Evolutionary conservation across 1,284 basidiomycete genomes (phyloP), one percentile per base, ranked within the genome.

Genomic region (Pseudozyma sp.): DNA sequence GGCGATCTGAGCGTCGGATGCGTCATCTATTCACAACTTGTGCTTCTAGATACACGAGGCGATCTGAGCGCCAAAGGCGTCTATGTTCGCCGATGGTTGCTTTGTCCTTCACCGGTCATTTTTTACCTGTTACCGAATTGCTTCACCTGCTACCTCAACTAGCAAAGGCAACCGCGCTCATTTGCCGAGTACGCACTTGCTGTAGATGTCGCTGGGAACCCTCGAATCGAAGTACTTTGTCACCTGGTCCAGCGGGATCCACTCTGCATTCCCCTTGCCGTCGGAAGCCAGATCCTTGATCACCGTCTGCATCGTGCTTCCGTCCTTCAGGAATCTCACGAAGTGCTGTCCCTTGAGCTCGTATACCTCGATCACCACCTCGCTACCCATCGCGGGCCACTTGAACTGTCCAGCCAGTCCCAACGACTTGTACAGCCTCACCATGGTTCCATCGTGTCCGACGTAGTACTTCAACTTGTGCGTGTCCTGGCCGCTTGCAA

Each of bases 391-490:
- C 3, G 66, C 71, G 7, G 77, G 77, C 75, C 75, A 77, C 44
- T 61, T 35, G 52, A 78, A 70, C 16, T 39, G 33, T 5, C 61
- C 73, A 7, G 54, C 55, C 35, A 74, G 50, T 7, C 69, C 74
- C 11, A 78, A 24, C 1, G 52, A 52, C 64, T 77, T 76, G 63
- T 77, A 68, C 4, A 78, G 63, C 2, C 77, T n/a, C 0, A 78
- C 77, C 77, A 78, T 78, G 35, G 75, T 78, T 4, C 77, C 77
- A 40, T 78, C 77, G 56, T 78, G 77, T 24, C 77, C 77, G 19
- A 78, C 56, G 52, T 67, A 77, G 34, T 51, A 75, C 52, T 71
- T 75, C 35, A 73, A 42, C 56, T 77, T 77, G 48, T 55, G 34
- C 24, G 42, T 49, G 33, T 64, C 65, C 14, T 54, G 39, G 0